Conservation (phyloP, 2,329 filamentous ascomycete genomes). For the Botrytis deweyae region DNA sequence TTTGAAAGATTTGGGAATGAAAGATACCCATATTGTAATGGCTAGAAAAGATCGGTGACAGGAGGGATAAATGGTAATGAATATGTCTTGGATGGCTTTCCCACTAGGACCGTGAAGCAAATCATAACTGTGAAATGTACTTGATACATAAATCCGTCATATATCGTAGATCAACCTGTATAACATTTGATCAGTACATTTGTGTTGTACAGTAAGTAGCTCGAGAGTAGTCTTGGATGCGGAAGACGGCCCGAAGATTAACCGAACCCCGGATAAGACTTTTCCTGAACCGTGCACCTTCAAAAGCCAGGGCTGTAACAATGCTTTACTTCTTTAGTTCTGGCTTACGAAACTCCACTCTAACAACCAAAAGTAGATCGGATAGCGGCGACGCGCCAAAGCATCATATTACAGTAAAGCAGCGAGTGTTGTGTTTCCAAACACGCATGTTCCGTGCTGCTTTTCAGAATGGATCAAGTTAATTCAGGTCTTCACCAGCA, state of each 20-base stretch:
- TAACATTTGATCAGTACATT: background rate
- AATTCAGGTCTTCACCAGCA: slow-evolving; percentile 38
- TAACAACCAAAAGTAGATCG: background rate
- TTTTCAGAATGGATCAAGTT: slow-evolving; percentile 34
- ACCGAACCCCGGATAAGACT: background rate
- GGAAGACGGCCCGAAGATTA: background rate
- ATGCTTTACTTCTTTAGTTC: slow-evolving; percentile 5
- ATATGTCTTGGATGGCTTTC: background rate
- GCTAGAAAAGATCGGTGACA: background rate
- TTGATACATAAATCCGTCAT: background rate
- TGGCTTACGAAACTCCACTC: slow-evolving; percentile 17
- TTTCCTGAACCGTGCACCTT: background rate
- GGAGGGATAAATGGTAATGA: background rate
- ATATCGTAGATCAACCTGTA: background rate
- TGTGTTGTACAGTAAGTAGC: background rate
- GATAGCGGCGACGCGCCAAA: slow-evolving; percentile 18
- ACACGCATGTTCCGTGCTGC: slow-evolving; percentile 31
- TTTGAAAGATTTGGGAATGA: background rate
- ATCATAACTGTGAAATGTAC: background rate
- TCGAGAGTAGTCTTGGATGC: background rate
- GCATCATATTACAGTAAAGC: slow-evolving; percentile 37
- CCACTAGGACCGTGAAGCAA: background rate
- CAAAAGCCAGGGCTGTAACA: slow-evolving; percentile 2
- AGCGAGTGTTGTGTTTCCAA: slow-evolving; percentile 29
- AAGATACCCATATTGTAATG: background rate